Evolutionary conservation across 2,329 filamentous ascomycete genomes (phyloP).

Genomic region (Dryadomyces quercivorus): DNA sequence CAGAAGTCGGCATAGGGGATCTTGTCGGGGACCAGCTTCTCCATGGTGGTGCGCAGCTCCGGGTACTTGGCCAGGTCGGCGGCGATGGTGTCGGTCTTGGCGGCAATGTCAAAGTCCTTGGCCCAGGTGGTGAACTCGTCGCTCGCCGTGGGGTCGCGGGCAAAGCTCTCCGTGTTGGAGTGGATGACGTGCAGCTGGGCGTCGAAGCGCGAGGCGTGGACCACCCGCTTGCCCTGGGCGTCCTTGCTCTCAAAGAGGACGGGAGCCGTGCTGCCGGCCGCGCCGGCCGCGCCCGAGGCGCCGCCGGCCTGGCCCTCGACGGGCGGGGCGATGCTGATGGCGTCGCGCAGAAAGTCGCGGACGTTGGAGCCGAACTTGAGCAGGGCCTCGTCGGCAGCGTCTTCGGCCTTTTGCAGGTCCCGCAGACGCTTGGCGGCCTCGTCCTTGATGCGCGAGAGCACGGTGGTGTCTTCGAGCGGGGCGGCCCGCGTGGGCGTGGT

Average conservation of each 20-base stretch:
- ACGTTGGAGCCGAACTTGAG: constrained; percentile 85
- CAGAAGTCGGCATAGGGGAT: constrained; percentile 88
- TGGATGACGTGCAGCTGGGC: constrained; percentile 95
- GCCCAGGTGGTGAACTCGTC: constrained; percentile 65
- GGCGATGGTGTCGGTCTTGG: constrained; percentile 74
- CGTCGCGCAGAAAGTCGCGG: constrained; percentile 78
- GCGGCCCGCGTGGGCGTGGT: constrained; percentile 6
- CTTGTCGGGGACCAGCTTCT: constrained; percentile 83
- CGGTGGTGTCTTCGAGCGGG: constrained; percentile 31
- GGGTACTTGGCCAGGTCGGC: constrained; percentile 74
- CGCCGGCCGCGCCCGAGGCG: constrained; percentile 20
- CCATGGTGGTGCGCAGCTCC: constrained; percentile 81
- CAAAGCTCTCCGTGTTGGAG: constrained; percentile 69
- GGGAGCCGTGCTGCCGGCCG: constrained; percentile 32
- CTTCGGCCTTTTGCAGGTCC: constrained; percentile 83
- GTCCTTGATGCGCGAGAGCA: constrained; percentile 62
- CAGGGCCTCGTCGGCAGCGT: constrained; percentile 90
- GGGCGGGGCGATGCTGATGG: constrained; percentile 76
- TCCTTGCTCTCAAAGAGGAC: constrained; percentile 93
- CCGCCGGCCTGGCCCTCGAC: constrained; percentile 32
- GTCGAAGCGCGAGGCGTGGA: constrained; percentile 88
- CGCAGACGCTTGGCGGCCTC: constrained; percentile 77
- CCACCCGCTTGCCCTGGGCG: constrained; percentile 77
- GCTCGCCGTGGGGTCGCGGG: constrained; percentile 59
- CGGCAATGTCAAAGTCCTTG: constrained; percentile 63